A percentile compares a stretch with the other conserved stretches of the same genome.
Evolutionary conservation across 2,329 filamentous ascomycete genomes (phyloP).

Genomic region (Diaporthe ilicicola): DNA sequence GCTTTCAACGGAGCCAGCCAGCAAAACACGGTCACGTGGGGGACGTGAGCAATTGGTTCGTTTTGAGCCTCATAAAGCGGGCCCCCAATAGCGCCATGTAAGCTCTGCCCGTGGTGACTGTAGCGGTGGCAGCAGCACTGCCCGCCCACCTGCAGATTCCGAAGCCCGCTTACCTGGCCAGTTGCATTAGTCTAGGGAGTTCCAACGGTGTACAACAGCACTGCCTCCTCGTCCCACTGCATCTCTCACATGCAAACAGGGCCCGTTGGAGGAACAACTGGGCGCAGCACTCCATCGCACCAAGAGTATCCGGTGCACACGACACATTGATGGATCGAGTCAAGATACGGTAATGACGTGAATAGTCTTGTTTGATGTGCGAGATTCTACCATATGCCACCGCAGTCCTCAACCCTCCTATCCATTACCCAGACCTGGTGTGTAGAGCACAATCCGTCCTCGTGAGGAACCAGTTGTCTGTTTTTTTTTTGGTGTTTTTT

Average conservation of each 20-base stretch:
- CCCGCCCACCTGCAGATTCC: no score
- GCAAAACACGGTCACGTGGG: slow-evolving; percentile 27
- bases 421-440: slow-evolving; percentile 30
- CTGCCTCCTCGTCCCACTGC: not conserved
- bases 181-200: slow-evolving; percentile 9
- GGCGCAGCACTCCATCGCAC: slow-evolving; percentile 5
- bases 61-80: slow-evolving; percentile 33
- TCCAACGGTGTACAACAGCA: not conserved
- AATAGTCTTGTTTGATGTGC: slow-evolving; percentile 28
- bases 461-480: not conserved
- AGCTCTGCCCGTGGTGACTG: not conserved
- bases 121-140: not conserved
- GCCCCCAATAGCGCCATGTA: not conserved
- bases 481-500: not conserved
- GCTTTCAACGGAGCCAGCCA: slow-evolving; percentile 15
- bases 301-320: not conserved
- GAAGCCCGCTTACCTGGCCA: not conserved
- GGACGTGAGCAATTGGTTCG: not conserved
- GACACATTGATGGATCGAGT: not conserved
- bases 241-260: not conserved
- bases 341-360: not conserved
- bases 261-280: not conserved
- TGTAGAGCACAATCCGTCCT: slow-evolving; percentile 3
- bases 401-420: slow-evolving; percentile 1
- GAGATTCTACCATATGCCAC: slow-evolving; percentile 26